Evolutionary conservation across 2,329 filamentous ascomycete genomes (phyloP).

Genomic region (Colletotrichum nymphaeae): DNA sequence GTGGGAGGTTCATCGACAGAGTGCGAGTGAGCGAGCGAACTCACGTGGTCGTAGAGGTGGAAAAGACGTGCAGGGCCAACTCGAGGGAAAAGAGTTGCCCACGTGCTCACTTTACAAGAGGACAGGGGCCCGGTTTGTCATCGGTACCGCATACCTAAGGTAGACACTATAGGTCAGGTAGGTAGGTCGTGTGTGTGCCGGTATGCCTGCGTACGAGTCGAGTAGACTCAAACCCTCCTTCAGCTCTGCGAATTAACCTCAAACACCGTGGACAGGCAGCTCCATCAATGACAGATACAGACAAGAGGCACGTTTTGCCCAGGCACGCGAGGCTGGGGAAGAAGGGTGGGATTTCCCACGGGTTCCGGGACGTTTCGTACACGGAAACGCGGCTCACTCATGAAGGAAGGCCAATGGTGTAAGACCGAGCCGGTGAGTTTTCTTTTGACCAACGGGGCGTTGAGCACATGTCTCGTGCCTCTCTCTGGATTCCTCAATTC

Average conservation of each 20-base stretch:
- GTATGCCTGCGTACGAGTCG: not conserved
- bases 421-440: not conserved
- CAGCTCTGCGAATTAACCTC: not conserved
- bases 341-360: not conserved
- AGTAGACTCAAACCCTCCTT: not conserved
- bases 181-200: not conserved
- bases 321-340: not conserved
- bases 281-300: conserved; percentile 1
- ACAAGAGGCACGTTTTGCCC: conserved; percentile 3
- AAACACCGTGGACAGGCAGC: not conserved
- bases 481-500: not conserved
- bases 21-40: not conserved
- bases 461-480: conserved; percentile 33
- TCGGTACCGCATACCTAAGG: not conserved
- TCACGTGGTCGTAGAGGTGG: no score
- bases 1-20: not conserved
- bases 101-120: conserved; percentile 25
- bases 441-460: conserved; percentile 16
- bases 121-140: conserved; percentile 6
- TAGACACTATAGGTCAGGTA: no score
- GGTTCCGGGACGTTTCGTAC: not conserved
- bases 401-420: not conserved
- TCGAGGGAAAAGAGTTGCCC: not conserved
- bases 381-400: not conserved
- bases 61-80: not conserved